Percentiles rank a stretch among this genome's conserved stretches.
phyloP scores from a whole-genome alignment of 225 moss, liverwort and hornwort genomes.

The Pseudoscleropodium purum region DNA sequence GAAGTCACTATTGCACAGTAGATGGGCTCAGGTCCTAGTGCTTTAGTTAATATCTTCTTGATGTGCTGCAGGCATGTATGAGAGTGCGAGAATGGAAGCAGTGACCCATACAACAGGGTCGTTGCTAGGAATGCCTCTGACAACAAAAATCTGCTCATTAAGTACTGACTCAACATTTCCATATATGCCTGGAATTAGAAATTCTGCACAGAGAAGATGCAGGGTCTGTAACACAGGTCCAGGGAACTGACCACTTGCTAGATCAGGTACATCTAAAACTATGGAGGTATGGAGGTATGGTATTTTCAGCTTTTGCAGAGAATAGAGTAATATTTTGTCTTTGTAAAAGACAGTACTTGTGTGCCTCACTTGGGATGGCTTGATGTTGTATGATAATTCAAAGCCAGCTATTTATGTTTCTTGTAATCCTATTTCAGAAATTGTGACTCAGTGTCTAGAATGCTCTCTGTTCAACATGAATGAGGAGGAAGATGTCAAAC shows the following conservation, averaged over 20 bases:
- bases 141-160: not conserved
- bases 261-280: not conserved
- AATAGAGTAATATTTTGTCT: not conserved
- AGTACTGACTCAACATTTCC: not conserved
- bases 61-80: constrained; percentile 3
- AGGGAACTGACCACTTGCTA: not conserved
- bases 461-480: not conserved
- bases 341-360: not conserved
- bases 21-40: not conserved
- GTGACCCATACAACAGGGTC: not conserved
- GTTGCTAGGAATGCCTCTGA: not conserved
- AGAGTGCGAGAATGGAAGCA: constrained; percentile 10
- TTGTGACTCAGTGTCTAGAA: not conserved
- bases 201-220: not conserved
- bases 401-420: not conserved
- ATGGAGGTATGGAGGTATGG: not conserved
- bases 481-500: not conserved
- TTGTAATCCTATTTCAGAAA: not conserved
- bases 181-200: not conserved
- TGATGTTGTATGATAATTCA: not conserved
- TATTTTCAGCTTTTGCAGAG: not conserved
- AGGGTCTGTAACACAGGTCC: not conserved
- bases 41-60: not conserved
- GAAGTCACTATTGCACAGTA: not conserved
- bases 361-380: not conserved